Conservation (phyloP, 495 filamentous ascomycete genomes). For the Trichodelitschia bisporula region DNA sequence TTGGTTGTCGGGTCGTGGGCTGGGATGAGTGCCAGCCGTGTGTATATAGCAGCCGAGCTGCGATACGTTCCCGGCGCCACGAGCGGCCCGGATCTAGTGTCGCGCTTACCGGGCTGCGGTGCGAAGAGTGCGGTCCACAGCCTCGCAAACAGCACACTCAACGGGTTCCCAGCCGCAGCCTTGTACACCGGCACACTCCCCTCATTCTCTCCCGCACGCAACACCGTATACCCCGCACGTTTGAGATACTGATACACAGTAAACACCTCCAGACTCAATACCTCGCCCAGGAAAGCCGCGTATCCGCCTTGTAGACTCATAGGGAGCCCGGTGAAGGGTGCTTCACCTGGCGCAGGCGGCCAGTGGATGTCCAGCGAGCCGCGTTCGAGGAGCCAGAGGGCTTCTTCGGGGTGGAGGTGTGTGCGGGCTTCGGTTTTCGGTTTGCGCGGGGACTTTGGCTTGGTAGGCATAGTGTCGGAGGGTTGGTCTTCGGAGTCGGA, state of each 20-base stretch:
- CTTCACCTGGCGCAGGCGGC: too few species aligned
- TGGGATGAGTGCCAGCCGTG: constrained; percentile 47
- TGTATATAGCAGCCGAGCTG: constrained; percentile 42
- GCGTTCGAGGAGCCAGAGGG: constrained; percentile 66
- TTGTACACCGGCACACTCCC: too few species aligned
- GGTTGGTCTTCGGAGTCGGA: too few species aligned
- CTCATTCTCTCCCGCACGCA: too few species aligned
- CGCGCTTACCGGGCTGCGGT: too few species aligned
- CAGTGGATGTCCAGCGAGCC: constrained; percentile 71
- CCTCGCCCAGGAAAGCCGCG: constrained; percentile 39
- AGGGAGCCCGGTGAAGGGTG: too few species aligned
- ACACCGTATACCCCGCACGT: constrained; percentile 57
- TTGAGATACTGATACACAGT: constrained; percentile 67
- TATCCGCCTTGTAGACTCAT: constrained; percentile 84
- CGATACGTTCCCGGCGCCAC: constrained; percentile 55
- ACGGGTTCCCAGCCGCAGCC: too few species aligned
- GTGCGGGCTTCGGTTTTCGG: constrained; percentile 12
- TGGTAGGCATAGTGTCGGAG: constrained; percentile 4
- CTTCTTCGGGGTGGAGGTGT: constrained; percentile 83
- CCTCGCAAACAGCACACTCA: constrained; percentile 28
- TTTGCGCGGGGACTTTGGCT: constrained; percentile 1
- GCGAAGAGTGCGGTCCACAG: too few species aligned
- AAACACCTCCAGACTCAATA: constrained; percentile 54
- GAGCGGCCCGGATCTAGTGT: constrained; percentile 58
- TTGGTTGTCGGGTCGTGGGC: constrained; percentile 30